Evolutionary conservation across 1,284 basidiomycete genomes (phyloP), one percentile per base, ranked within the genome.

Genomic region (Neolentinus lepideus): DNA sequence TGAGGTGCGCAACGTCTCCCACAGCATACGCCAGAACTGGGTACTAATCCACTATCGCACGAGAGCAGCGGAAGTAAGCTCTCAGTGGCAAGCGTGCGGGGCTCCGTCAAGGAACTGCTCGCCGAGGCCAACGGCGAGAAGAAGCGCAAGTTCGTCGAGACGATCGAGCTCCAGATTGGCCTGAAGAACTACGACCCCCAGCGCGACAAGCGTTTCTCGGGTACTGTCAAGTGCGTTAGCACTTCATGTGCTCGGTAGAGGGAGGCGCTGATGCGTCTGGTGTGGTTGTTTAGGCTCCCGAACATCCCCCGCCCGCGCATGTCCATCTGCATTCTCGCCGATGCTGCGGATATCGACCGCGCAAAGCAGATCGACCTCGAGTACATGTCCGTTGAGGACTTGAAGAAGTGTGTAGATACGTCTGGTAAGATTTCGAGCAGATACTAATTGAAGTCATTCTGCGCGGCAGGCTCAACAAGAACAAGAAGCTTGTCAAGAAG

Each of bases 401-500:
- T 99, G 78, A 99, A 99, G 80, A 99, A 99, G 92, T 90, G 62
- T 43, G 81, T 27, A 38, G 14, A 21, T 46, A 16, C 51, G 12
- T 45, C 8, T 10, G 3, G 8, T 53, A 3, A 22, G 24, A 29
- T 24, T 3, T 3, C 25, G 24, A n/a, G 19, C 25, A 50, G 54
- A 24, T 54, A n/a, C n/a, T 33, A 29, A 31, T 31, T 1, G 10
- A 14, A 46, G 16, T 9, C 8, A 43, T 43, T 4, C 29, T 14
- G 4, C 9, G 19, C 2, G 14, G 14, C 2, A 92, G 89, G 78
- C 85, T 98, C 66, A 98, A 97, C 89, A 97, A 97, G 83, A 99
- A 99, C 88, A 99, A 99, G 85, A 99, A 99, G 82, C 92, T 99
- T 63, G 96, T 99, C 71, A 99, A 99, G 86, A 99, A 96, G 83